Percentiles rank a stretch among this genome's conserved stretches.
phyloP scores from a whole-genome alignment of 257 asterid species.

The Rubia yunnanensis region DNA sequence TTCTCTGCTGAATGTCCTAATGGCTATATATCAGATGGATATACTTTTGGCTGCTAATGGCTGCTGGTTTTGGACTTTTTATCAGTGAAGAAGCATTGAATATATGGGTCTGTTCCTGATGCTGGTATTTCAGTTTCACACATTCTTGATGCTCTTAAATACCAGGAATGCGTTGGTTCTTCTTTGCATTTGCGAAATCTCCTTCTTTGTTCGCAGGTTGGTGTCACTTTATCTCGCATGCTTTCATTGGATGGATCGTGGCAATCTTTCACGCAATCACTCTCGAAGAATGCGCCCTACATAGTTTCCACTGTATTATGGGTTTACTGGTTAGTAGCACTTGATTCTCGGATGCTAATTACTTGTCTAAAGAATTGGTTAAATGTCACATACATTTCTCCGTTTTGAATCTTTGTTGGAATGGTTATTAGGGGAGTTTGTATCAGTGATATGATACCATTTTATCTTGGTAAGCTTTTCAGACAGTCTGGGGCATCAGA shows the following conservation, averaged over 20 bases:
- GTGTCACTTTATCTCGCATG: conserved; percentile 61
- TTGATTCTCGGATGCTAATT: neutral
- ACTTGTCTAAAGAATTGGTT: neutral
- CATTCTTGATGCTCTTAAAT: conserved; percentile 21
- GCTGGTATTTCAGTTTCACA: conserved; percentile 32
- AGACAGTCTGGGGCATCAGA: conserved; percentile 57
- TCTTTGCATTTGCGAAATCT: conserved; percentile 9
- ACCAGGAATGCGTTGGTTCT: conserved; percentile 10
- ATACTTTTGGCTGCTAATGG: conserved; percentile 91
- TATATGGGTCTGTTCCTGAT: conserved; percentile 62
- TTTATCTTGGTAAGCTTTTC: conserved; percentile 71
- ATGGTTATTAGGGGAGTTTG: conserved; percentile 67
- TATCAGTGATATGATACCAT: conserved; percentile 90
- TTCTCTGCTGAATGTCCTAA: neutral
- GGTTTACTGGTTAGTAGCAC: conserved; percentile 74
- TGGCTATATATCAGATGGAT: conserved; percentile 57
- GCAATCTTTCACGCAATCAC: conserved; percentile 59
- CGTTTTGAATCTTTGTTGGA: neutral
- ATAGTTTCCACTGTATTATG: conserved; percentile 62
- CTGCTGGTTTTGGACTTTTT: conserved; percentile 81
- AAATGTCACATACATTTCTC: neutral
- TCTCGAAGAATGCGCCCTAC: conserved; percentile 63
- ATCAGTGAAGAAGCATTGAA: conserved; percentile 89
- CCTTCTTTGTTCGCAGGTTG: conserved; percentile 47
- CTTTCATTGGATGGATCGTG: conserved; percentile 73